A percentile compares a stretch with the other conserved stretches of the same genome.
Conservation (phyloP, 2,329 filamentous ascomycete genomes). For the Cyphellophora attinorum region DNA sequence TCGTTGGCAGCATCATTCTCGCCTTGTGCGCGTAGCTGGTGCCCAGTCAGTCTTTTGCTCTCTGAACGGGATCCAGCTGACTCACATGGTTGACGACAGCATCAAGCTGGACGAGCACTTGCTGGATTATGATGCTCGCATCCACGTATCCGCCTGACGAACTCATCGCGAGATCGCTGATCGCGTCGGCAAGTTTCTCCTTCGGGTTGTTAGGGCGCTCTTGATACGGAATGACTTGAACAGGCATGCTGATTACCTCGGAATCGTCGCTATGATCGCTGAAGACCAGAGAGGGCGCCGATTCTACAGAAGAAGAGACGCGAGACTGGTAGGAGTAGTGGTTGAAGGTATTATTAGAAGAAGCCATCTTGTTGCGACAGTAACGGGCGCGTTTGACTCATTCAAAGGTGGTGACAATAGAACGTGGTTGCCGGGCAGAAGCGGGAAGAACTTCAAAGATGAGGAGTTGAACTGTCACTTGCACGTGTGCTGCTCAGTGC, state of each 20-base stretch:
- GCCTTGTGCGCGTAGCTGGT: conserved; percentile 23
- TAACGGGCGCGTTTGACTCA: too few relatives aligned
- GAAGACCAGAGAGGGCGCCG: conserved; percentile 15
- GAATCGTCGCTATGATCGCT: conserved; percentile 15
- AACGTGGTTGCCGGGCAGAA: too few relatives aligned
- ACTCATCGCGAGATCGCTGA: not conserved
- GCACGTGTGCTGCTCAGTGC: too few relatives aligned
- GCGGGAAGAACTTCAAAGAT: too few relatives aligned
- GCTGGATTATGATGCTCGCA: conserved; percentile 13
- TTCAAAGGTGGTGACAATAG: too few relatives aligned
- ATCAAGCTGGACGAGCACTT: conserved; percentile 17
- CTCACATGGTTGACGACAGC: conserved; percentile 19
- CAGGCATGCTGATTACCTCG: conserved; percentile 13
- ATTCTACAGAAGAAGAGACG: conserved; percentile 2
- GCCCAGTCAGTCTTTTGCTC: conserved; percentile 11
- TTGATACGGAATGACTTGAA: too few relatives aligned
- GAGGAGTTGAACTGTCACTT: too few relatives aligned
- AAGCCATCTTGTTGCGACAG: too few relatives aligned
- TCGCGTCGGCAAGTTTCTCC: too few relatives aligned
- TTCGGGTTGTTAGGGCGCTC: too few relatives aligned
- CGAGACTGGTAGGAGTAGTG: not conserved
- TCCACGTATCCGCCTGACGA: conserved; percentile 3
- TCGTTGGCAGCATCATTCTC: conserved; percentile 25
- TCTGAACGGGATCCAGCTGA: conserved; percentile 4
- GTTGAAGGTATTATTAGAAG: not conserved